Percentiles rank a stretch among this genome's conserved stretches.
phyloP scores from a whole-genome alignment of 2,329 filamentous ascomycete species.

The Rhytidhysteron rufulum region DNA sequence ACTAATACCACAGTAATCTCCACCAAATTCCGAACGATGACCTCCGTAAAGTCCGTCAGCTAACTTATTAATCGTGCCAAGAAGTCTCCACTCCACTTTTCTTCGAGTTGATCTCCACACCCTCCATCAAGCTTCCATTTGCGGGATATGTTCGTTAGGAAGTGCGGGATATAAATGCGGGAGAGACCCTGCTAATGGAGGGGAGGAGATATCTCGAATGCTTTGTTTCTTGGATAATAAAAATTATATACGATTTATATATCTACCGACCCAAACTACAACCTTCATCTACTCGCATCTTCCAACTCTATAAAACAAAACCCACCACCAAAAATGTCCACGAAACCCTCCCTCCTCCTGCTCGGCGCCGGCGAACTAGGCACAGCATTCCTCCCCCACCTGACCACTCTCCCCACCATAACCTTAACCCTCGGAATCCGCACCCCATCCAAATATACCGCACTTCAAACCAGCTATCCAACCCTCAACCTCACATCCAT shows the following conservation, averaged over 20 bases:
- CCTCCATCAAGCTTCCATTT: too few relatives aligned
- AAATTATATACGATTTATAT: not conserved
- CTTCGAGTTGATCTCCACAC: too few relatives aligned
- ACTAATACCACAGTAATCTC: too few relatives aligned
- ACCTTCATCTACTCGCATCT: not conserved
- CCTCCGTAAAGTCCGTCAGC: not conserved
- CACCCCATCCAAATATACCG: constrained; percentile 39
- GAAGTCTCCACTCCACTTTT: not conserved
- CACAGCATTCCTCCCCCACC: constrained; percentile 49
- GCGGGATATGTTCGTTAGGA: too few relatives aligned
- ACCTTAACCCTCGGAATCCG: constrained; percentile 55
- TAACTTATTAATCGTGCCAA: not conserved
- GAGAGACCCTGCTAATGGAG: too few relatives aligned
- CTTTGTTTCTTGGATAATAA: not conserved
- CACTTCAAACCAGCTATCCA: constrained; percentile 23
- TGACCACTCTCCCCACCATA: constrained; percentile 46
- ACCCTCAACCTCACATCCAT: constrained; percentile 38
- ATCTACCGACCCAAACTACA: not conserved
- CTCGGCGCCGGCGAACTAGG: constrained; percentile 67
- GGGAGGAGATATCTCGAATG: too few relatives aligned
- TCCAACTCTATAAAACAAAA: not conserved
- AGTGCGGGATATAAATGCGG: too few relatives aligned
- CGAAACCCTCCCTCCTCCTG: constrained; percentile 47
- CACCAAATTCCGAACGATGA: not conserved
- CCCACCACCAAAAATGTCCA: not conserved